Evolutionary conservation across 345 rosid species (phyloP), one percentile per base, ranked within the genome.

Genomic region (Brassica juncea): DNA sequence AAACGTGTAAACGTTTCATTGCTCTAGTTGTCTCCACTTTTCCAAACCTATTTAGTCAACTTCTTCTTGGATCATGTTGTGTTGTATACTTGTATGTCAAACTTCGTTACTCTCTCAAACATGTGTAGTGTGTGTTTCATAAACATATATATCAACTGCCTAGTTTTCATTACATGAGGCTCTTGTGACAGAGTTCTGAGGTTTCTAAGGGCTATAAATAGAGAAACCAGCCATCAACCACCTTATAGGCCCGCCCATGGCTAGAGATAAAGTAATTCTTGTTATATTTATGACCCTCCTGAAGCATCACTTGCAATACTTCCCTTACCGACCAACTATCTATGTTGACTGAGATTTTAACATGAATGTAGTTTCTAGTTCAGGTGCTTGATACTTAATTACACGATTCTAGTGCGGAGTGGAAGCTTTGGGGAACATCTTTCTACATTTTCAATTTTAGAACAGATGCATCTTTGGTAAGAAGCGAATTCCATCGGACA

Each of bases 31-130:
- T 8, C 31, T 15, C 10, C 64, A 15, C 71, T 32, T 70, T 10
- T 27, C 66, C n/a, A 15, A 63, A 25, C 75, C 15, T 77, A 62
- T 70, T 52, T n/a, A 52, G 58, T 52, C 21, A 52, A 52, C 55
- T 49, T 14, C n/a, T 47, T 47, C 58, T 52, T n/a, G 58, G 21
- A 52, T 52, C 23, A n/a, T 52, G 58, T 52, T 15, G 58, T 52
- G 2, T 52, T 52, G 58, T 5, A 23, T 23, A 23, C 25, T 15
- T 52, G 58, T 52, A 52, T 32, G 58, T n/a, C 42, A 31, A 39
- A 59, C 68, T 58, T 37, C 1, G 44, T 58, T 76, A 68, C 61
- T 58, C 32, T 91, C 4, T 66, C 37, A 66, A 30, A 66, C 65
- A 54, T 65, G 70, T 49, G 4, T 32, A 37, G 54, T 66, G 25